Percentiles rank a stretch among this genome's conserved stretches.
Evolutionary conservation across 163 green algal species (phyloP).

Genomic region (Scenedesmus sp.): DNA sequence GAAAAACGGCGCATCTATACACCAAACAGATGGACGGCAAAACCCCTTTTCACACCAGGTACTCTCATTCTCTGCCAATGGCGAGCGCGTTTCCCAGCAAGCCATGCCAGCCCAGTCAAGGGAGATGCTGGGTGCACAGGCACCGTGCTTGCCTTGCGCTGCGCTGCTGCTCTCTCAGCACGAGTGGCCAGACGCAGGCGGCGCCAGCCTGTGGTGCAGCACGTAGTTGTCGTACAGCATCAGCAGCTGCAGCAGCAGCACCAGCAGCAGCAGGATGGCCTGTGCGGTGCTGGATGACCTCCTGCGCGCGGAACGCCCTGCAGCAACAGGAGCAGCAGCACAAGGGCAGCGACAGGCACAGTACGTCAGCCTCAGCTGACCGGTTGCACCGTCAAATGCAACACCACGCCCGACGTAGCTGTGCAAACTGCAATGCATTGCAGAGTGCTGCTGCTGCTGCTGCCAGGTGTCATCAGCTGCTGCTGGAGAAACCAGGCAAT

Average conservation of each 20-base stretch:
- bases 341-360: not conserved
- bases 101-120: not conserved
- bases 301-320: not conserved
- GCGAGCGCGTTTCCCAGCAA: no score
- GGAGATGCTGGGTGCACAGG: not conserved
- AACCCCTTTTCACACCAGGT: not conserved
- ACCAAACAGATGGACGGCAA: not conserved
- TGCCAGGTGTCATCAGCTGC: no score
- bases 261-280: slow-evolving; percentile 46
- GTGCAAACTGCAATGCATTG: no score
- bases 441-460: no score
- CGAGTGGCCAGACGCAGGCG: not conserved
- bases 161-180: not conserved
- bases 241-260: slow-evolving; percentile 45
- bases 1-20: not conserved
- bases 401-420: no score
- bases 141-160: not conserved
- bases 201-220: slow-evolving; percentile 6
- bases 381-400: not conserved
- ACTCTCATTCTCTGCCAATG: no score
- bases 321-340: not conserved
- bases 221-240: slow-evolving; percentile 43
- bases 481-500: no score
- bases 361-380: not conserved
- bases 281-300: slow-evolving; percentile 20